A percentile compares a stretch with the other conserved stretches of the same genome.
Conservation (phyloP, 2,329 filamentous ascomycete genomes). For the Acrodontium crateriforme region DNA sequence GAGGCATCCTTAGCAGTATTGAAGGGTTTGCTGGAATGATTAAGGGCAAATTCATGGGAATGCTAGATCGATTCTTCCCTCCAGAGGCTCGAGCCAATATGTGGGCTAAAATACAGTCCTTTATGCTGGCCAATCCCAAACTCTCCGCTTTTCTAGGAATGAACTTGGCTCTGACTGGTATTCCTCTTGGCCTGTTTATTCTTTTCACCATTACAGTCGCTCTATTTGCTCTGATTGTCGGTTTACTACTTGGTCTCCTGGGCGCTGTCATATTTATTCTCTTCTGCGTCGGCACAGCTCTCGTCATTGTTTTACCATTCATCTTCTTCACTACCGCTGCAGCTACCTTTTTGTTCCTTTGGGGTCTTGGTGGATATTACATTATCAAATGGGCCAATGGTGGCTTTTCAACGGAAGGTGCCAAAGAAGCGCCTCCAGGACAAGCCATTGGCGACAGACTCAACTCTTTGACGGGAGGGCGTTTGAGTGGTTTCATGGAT, state of each 20-base stretch:
- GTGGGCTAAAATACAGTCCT: conserved; percentile 39
- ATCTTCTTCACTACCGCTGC: conserved; percentile 51
- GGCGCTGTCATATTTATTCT: conserved; percentile 47
- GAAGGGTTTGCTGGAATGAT: conserved; percentile 16
- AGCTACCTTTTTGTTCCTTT: conserved; percentile 53
- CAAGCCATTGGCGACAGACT: conserved; percentile 28
- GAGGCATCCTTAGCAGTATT: conserved; percentile 16
- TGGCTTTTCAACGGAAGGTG: conserved; percentile 6
- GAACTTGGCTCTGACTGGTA: conserved; percentile 50
- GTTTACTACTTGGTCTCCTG: conserved; percentile 39
- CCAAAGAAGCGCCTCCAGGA: conserved; percentile 13
- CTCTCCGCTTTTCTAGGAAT: conserved; percentile 54
- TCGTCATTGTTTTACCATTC: conserved; percentile 54
- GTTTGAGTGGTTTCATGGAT: too few relatives aligned
- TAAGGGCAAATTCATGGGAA: conserved; percentile 17
- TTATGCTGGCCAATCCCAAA: conserved; percentile 52
- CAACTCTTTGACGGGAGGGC: conserved; percentile 27
- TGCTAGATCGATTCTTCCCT: conserved; percentile 42
- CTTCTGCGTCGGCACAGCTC: conserved; percentile 52
- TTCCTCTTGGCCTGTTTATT: conserved; percentile 56
- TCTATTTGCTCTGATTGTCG: conserved; percentile 47
- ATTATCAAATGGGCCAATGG: conserved; percentile 28
- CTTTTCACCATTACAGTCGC: conserved; percentile 50
- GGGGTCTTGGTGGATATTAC: conserved; percentile 48
- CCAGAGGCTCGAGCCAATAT: conserved; percentile 46